Conservation (phyloP, 2,329 filamentous ascomycete species). For the Chlorencoelia australis region DNA sequence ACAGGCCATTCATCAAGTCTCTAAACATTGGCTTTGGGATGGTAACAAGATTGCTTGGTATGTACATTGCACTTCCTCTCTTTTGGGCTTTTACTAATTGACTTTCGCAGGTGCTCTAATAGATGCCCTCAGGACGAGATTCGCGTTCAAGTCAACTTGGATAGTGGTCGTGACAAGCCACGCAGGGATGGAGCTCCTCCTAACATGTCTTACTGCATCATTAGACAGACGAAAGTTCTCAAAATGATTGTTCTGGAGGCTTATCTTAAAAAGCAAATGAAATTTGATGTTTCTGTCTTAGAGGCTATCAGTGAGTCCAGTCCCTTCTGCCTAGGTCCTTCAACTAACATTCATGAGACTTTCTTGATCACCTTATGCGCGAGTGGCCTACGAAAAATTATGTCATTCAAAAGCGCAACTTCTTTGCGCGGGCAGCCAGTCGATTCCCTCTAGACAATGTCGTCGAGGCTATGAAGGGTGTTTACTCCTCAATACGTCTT, state of each 20-base stretch:
- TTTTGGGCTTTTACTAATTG: conserved; percentile 11
- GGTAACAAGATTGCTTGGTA: conserved; percentile 81
- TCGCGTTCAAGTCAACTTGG: conserved; percentile 59
- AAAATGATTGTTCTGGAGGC: conserved; percentile 54
- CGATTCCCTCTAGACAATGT: conserved; percentile 46
- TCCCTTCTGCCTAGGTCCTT: not conserved
- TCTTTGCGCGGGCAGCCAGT: conserved; percentile 44
- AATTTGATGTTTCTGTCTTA: conserved; percentile 57
- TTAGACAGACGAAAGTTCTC: conserved; percentile 58
- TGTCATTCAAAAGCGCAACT: conserved; percentile 68
- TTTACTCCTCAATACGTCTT: conserved; percentile 76
- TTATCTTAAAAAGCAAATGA: conserved; percentile 52
- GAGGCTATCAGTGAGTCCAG: conserved; percentile 60
- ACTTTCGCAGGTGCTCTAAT: conserved; percentile 30
- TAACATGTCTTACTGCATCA: conserved; percentile 42
- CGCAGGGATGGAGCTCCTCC: conserved; percentile 26
- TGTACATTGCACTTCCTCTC: conserved; percentile 17
- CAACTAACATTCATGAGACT: conserved; percentile 38
- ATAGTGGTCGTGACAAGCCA: conserved; percentile 43
- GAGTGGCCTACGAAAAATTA: conserved; percentile 62
- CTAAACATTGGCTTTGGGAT: conserved; percentile 60
- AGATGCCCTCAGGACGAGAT: conserved; percentile 29
- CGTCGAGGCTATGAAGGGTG: conserved; percentile 76
- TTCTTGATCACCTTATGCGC: conserved; percentile 81
- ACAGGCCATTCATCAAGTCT: conserved; percentile 38